Base-by-base conservation (phyloP, 1,139 yeast species). In the Meyerozyma athensensis region DNA sequence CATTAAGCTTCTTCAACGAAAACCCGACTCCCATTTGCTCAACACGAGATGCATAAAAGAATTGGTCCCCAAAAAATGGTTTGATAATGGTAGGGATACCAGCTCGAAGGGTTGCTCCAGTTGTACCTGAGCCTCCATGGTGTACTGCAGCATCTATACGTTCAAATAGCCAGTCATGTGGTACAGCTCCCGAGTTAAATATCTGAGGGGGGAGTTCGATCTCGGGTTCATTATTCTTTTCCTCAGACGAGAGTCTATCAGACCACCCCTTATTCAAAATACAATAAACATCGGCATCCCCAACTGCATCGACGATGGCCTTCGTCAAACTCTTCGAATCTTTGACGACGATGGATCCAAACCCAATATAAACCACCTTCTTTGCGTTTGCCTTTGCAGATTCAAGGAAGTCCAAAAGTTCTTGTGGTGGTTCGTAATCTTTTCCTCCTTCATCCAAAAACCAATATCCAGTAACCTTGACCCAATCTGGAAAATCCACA, bases 51-150 rank as follows among this genome's bases (percentile, higher is more conserved):
- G 95, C 96, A 58, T 86, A 90, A 56, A 90, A 90, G 57, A 86
- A 89, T 58, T 90, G 98, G 58, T 90, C 98, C 0, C 97, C 98
- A 59, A 90, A 90, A 53, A 92, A 90, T 2, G 98, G 97, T 56
- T 90, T 90, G 48, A 90, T 80, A 30, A 90, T 75, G 0, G 96
- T 86, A 0, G 97, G 97, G 22, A 85, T 56, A 0, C 97, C 98
- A 7, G 87, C 85, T 43, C 92, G 65, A 39, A 90, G 58, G 3
- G 94, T 75, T 0, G 97, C 96, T 8, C 98, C 98, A 0, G 97
- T 89, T 0, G 97, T 87, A 1, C 98, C 98, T 0, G 96, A 84
- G 0, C 98, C 98, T 26, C 98, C 98, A 58, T 90, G 98, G 53
- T 90, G 98, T 4, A 90, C 96, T 1, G 95, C 96, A 0, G 92